These are phyloP conservation scores for Inonotus obliquus DNA, from an alignment of 1,284 basidiomycete genomes.

Conservation along the genomic window DNA sequence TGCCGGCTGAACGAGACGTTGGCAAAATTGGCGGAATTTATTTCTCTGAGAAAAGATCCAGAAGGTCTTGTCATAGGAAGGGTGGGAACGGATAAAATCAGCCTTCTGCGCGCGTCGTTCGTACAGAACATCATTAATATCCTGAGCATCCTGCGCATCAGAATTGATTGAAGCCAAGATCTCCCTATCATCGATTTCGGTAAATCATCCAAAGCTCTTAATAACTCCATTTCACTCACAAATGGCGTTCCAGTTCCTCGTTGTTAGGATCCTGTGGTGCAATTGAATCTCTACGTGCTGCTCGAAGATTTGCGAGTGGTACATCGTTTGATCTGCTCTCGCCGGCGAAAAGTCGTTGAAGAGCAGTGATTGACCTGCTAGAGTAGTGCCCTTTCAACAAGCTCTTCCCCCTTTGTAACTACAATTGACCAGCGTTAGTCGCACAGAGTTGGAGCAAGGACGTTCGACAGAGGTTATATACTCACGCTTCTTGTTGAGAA, in stretches of 20 bases:
- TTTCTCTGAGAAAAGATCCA: slow-evolving; percentile 89
- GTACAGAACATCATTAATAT: slow-evolving; percentile 55
- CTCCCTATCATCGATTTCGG: slow-evolving; percentile 40
- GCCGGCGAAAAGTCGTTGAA: slow-evolving; percentile 67
- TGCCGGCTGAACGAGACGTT: slow-evolving; percentile 80
- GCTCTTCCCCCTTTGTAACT: slow-evolving; percentile 31
- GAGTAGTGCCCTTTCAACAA: slow-evolving; percentile 40
- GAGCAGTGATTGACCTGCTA: slow-evolving; percentile 50
- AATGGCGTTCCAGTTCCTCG: slow-evolving; percentile 65
- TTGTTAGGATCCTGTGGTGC: slow-evolving; percentile 39
- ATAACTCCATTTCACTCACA: slow-evolving; percentile 42
- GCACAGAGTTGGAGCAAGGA: not conserved
- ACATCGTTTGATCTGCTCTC: slow-evolving; percentile 53
- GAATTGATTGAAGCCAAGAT: slow-evolving; percentile 58
- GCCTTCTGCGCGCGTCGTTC: slow-evolving; percentile 81
- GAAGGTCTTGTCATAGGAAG: slow-evolving; percentile 87
- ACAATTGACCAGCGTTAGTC: not conserved
- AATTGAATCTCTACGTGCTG: slow-evolving; percentile 41
- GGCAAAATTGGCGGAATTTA: slow-evolving; percentile 71
- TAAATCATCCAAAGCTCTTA: not conserved
- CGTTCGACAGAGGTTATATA: not conserved
- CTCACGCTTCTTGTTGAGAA: slow-evolving; percentile 12
- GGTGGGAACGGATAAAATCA: slow-evolving; percentile 86
- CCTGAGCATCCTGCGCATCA: slow-evolving; percentile 43
- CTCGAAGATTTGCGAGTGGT: slow-evolving; percentile 52